Evolutionary conservation across 768 basidiomycete genomes (phyloP).

Genomic region (Phaffia australis): DNA sequence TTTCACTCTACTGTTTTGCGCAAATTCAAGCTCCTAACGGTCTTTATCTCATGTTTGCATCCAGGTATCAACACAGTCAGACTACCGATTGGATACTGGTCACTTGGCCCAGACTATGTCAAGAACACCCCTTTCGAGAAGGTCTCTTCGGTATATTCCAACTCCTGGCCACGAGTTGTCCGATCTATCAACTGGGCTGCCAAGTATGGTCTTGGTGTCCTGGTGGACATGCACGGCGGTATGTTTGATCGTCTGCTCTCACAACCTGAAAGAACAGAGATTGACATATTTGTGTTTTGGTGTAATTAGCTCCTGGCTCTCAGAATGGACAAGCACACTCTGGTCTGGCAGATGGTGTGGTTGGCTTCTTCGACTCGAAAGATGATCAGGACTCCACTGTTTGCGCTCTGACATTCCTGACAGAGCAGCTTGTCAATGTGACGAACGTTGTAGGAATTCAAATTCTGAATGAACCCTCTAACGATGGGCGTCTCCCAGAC

Average conservation of each 20-base stretch:
- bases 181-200: slow-evolving; percentile 35
- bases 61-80: slow-evolving; percentile 35
- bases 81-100: slow-evolving; percentile 33
- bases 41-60: background rate
- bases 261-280: too few species aligned
- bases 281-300: too few species aligned
- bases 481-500: slow-evolving; percentile 30
- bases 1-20: background rate
- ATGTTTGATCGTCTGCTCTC: background rate
- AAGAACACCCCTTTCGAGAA: slow-evolving; percentile 32
- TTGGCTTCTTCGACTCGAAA: slow-evolving; percentile 10
- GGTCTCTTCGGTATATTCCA: slow-evolving; percentile 32
- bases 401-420: slow-evolving; percentile 25
- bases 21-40: too few species aligned
- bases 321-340: slow-evolving; percentile 30
- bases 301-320: slow-evolving; percentile 24
- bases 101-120: slow-evolving; percentile 28
- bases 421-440: slow-evolving; percentile 34
- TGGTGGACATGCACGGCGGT: slow-evolving; percentile 34
- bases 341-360: slow-evolving; percentile 29
- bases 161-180: slow-evolving; percentile 34
- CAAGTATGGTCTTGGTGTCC: slow-evolving; percentile 35
- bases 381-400: slow-evolving; percentile 6
- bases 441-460: slow-evolving; percentile 37
- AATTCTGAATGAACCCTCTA: slow-evolving; percentile 35